A percentile compares a stretch with the other conserved stretches of the same genome.
Conservation (phyloP, 2,329 filamentous ascomycete species). For the Pleomassaria siparia region DNA sequence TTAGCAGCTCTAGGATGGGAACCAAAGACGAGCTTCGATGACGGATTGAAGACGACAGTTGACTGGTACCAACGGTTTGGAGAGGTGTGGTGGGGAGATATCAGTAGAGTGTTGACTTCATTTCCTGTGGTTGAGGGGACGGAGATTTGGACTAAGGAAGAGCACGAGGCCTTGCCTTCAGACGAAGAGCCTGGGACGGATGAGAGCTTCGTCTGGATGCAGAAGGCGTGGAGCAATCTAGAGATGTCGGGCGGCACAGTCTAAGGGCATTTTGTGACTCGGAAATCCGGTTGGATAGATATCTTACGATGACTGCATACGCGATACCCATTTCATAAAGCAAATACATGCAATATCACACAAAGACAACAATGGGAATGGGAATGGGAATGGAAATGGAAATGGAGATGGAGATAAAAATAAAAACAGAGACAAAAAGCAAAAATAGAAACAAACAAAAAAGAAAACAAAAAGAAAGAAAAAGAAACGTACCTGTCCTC, state of each 20-base stretch:
- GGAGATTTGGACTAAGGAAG: constrained; percentile 45
- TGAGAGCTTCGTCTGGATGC: constrained; percentile 26
- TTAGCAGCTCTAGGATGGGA: constrained; percentile 40
- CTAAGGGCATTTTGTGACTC: neutral
- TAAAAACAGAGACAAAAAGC: too few species aligned
- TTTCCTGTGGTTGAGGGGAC: constrained; percentile 43
- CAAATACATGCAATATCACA: neutral
- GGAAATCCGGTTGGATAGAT: neutral
- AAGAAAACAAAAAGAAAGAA: too few species aligned
- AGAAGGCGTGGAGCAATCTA: constrained; percentile 23
- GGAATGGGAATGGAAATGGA: too few species aligned
- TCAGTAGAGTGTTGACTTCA: constrained; percentile 41
- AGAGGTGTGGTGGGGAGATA: constrained; percentile 46
- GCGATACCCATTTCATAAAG: neutral
- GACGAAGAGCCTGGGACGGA: constrained; percentile 29
- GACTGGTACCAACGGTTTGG: constrained; percentile 44
- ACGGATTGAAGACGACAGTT: constrained; percentile 40
- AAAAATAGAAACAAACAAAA: too few species aligned
- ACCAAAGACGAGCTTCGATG: constrained; percentile 38
- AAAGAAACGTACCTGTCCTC: too few species aligned
- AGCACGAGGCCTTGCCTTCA: constrained; percentile 40
- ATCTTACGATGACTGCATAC: neutral
- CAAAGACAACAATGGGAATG: too few species aligned
- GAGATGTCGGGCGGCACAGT: constrained; percentile 17
- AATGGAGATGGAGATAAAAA: too few species aligned